Evolutionary conservation across 192 early-diverging fungal genomes (phyloP), one percentile per base, ranked within the genome.

Genomic region (Coemansia sp.): DNA sequence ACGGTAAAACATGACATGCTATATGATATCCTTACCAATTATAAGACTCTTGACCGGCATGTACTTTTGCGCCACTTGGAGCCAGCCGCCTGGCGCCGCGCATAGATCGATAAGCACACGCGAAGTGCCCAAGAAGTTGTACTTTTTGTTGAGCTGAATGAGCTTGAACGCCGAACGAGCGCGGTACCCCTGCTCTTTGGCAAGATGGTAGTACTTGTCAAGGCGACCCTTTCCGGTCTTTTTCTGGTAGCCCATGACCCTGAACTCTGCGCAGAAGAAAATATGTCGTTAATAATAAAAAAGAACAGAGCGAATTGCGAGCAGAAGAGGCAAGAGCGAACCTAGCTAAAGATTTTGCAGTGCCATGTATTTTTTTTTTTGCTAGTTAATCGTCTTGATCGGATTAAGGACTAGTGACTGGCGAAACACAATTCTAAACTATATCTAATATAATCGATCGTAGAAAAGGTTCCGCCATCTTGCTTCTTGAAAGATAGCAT

Each of bases 181-280:
- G 72, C 96, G 90, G 87, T 95, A 99, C 62, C 97, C 97, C 77
- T 97, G 95, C 74, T 99, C 97, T 87, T 99, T 99, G 82, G 97
- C 97, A 88, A 99, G 90, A 77, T 99, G 93, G 86, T 98, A 99
- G 89, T 95, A 98, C 88, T 98, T 98, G 87, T 99, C 97, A 85
- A 99, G 89, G 84, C 97, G 93, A 39, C 96, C 96, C 88, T 91
- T 92, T 65, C 86, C 90, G 71, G 88, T 77, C 76, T 90, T 89
- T 73, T 90, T 90, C 68, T 81, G 79, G 36, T 68, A 74, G 17
- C 85, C 85, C 85, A 86, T 86, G 21, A 25, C 21, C 11, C 34
- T 37, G 34, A 66, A 5, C 51, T 21, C 39, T 45, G 48, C 27
- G n/a, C 29, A n/a, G 37, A 12, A n/a, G 36, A 27, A 21, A 19